phyloP scores from a whole-genome alignment of 2,329 filamentous ascomycete species.

The Tolypocladium endophyticum region DNA sequence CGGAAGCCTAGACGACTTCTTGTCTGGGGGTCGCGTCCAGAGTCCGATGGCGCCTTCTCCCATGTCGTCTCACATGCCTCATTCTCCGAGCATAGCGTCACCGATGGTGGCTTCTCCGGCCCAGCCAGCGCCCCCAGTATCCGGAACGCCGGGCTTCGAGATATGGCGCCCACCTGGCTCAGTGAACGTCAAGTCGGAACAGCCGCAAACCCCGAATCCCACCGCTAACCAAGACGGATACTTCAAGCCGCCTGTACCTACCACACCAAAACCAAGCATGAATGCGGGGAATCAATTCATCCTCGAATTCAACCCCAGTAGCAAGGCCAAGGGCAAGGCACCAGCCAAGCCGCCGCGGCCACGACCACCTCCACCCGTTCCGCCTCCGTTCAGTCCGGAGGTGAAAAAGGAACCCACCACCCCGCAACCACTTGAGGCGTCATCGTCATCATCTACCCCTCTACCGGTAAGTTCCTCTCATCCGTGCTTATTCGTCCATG shows the following conservation, averaged over 20 bases:
- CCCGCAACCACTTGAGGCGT: conserved; percentile 14
- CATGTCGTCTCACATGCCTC: conserved; percentile 8
- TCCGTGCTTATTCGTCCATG: neutral
- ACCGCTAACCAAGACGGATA: conserved; percentile 14
- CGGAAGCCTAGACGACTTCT: conserved; percentile 22
- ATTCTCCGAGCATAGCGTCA: conserved; percentile 11
- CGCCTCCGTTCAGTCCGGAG: conserved; percentile 12
- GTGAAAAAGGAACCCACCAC: conserved; percentile 20
- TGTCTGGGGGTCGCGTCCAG: conserved; percentile 16
- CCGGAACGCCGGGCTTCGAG: conserved; percentile 25
- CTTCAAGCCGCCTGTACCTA: conserved; percentile 27
- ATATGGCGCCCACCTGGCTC: conserved; percentile 25
- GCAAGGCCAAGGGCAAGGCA: conserved; percentile 23
- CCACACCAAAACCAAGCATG: conserved; percentile 26
- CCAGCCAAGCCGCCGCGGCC: conserved; percentile 21
- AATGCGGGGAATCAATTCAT: conserved; percentile 23
- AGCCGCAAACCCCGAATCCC: conserved; percentile 10
- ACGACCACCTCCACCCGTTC: conserved; percentile 11
- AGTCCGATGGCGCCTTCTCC: conserved; percentile 13
- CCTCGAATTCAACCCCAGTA: conserved; percentile 21
- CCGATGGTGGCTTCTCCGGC: conserved; percentile 9
- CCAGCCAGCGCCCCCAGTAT: conserved; percentile 9
- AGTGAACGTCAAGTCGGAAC: conserved; percentile 13
- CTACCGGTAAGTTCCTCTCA: conserved; percentile 13
- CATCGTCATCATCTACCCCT: conserved; percentile 12